Evolutionary conservation across 495 filamentous ascomycete species (phyloP).

Genomic region (Tirmania nivea): DNA sequence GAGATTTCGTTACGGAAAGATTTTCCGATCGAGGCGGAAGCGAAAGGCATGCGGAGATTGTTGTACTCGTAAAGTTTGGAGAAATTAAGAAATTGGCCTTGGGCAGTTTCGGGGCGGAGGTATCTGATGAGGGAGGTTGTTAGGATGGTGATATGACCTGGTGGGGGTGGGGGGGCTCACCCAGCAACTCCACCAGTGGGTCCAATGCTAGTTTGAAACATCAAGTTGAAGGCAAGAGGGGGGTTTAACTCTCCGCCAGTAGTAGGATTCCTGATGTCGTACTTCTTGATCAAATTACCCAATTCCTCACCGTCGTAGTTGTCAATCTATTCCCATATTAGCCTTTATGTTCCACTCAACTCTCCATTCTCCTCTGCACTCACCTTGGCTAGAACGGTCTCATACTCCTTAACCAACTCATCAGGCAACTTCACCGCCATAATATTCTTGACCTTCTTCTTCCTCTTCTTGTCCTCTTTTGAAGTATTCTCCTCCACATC

Average conservation of each 20-base stretch:
- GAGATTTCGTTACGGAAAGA: conserved; percentile 69
- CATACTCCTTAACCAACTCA: conserved; percentile 44
- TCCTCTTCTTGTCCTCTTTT: conserved; percentile 34
- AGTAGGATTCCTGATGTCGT: conserved; percentile 44
- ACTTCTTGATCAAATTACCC: conserved; percentile 46
- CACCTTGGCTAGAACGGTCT: conserved; percentile 43
- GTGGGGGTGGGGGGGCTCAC: neutral
- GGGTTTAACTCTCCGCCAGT: conserved; percentile 35
- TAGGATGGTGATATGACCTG: too few relatives aligned
- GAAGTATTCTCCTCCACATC: conserved; percentile 23
- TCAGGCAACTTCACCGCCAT: conserved; percentile 45
- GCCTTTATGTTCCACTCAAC: neutral
- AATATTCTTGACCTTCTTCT: conserved; percentile 33
- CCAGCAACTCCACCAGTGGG: conserved; percentile 35
- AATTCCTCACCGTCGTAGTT: conserved; percentile 53
- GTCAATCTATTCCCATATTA: conserved; percentile 31
- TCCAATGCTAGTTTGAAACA: conserved; percentile 57
- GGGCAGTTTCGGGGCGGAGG: conserved; percentile 51
- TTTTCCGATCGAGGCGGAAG: conserved; percentile 55
- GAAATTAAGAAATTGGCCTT: conserved; percentile 58
- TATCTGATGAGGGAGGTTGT: conserved; percentile 19
- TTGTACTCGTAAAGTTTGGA: conserved; percentile 60
- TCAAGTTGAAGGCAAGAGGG: conserved; percentile 55
- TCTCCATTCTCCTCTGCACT: neutral
- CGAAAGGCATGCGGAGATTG: conserved; percentile 50